Conservation (phyloP, 1,284 basidiomycete genomes). For the Ustilago bromivora region DNA sequence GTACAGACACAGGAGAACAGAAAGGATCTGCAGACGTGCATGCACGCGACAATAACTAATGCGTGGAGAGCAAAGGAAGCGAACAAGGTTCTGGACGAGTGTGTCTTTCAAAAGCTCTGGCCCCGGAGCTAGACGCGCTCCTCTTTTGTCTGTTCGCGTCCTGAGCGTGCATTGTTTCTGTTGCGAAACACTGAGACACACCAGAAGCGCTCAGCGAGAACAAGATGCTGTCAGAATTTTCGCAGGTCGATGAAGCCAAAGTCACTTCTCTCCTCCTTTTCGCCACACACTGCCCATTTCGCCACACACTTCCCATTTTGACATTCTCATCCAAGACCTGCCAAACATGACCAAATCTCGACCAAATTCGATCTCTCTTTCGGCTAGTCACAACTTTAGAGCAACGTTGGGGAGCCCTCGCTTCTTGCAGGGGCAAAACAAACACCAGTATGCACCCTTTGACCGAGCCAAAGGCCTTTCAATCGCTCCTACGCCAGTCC, state of each 20-base stretch:
- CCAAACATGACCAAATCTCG: too few species aligned
- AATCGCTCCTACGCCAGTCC: too few species aligned
- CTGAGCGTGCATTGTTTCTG: not conserved
- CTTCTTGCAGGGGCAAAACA: too few species aligned
- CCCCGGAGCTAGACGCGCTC: constrained; percentile 11
- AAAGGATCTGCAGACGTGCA: constrained; percentile 27
- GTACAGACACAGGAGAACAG: constrained; percentile 1
- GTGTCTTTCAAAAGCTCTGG: not conserved
- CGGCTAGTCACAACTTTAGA: too few species aligned
- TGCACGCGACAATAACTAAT: constrained; percentile 4
- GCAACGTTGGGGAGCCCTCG: too few species aligned
- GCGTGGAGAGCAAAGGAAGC: constrained; percentile 10
- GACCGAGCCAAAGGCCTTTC: too few species aligned
- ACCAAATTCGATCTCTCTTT: too few species aligned
- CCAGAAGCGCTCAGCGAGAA: not conserved
- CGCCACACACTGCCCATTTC: too few species aligned
- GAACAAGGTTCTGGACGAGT: not conserved
- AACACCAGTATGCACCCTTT: too few species aligned
- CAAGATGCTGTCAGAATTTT: constrained; percentile 5
- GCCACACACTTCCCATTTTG: too few species aligned
- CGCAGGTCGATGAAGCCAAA: not conserved
- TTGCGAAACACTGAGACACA: constrained; percentile 7
- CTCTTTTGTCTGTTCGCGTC: not conserved
- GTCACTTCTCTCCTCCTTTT: too few species aligned
- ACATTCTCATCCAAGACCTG: too few species aligned